Conservation (phyloP, 257 asterid genomes). For the Datura wrightii region DNA sequence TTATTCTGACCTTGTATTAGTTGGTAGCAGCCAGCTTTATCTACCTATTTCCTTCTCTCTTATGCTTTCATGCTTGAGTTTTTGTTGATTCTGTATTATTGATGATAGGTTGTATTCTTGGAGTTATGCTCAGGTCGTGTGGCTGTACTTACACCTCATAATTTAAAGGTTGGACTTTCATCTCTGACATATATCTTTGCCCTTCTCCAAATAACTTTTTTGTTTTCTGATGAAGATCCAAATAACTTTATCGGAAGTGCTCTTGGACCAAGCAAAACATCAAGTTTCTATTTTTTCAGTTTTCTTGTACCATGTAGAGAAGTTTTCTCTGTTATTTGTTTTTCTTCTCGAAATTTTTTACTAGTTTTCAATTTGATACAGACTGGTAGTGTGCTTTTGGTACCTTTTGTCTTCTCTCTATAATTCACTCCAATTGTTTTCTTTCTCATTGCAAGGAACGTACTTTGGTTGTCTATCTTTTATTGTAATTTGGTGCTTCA, state of each 20-base stretch:
- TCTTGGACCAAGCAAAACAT: not conserved
- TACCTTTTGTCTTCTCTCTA: not conserved
- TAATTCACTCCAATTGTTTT: slow-evolving; percentile 9
- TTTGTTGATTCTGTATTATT: slow-evolving; percentile 23
- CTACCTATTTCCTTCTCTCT: not conserved
- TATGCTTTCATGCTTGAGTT: not conserved
- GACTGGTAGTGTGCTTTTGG: not conserved
- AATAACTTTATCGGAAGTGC: not conserved
- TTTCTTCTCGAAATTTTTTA: slow-evolving; percentile 7
- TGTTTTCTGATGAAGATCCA: no score
- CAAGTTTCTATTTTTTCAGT: slow-evolving; percentile 13
- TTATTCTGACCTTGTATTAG: slow-evolving; percentile 31
- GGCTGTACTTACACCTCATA: slow-evolving; percentile 70
- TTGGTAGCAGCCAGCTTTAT: slow-evolving; percentile 3
- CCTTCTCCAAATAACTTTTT: not conserved
- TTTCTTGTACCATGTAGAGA: slow-evolving; percentile 9
- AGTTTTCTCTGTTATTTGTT: not conserved
- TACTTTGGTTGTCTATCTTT: slow-evolving; percentile 14
- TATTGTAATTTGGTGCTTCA: slow-evolving; percentile 9
- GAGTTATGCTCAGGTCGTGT: slow-evolving; percentile 87
- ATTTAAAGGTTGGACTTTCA: slow-evolving; percentile 61
- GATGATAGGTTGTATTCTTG: slow-evolving; percentile 77
- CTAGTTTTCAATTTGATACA: slow-evolving; percentile 1
- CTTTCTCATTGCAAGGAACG: slow-evolving; percentile 12
- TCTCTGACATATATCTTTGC: slow-evolving; percentile 22